phyloP scores from a whole-genome alignment of 768 basidiomycete genomes.

The Cystobasidium ongulense region DNA sequence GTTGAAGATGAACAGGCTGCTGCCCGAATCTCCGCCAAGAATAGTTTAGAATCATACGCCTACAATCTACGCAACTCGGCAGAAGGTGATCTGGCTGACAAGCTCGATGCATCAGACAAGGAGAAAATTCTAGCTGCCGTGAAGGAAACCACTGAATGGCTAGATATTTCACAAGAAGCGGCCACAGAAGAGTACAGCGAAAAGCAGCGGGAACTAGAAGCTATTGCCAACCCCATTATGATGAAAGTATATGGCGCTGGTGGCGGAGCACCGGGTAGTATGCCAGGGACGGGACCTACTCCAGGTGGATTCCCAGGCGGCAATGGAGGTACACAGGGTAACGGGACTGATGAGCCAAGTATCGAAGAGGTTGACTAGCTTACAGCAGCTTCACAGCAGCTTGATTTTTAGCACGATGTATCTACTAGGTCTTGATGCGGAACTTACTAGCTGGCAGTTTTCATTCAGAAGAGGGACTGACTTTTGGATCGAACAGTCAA shows the following conservation, averaged over 20 bases:
- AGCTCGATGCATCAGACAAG: constrained; percentile 81
- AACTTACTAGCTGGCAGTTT: too few relatives aligned
- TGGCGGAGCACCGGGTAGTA: constrained; percentile 63
- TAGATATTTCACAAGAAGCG: constrained; percentile 73
- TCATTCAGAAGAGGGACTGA: too few relatives aligned
- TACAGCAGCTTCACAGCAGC: too few relatives aligned
- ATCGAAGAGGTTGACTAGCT: constrained; percentile 31
- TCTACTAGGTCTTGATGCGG: too few relatives aligned
- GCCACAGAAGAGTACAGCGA: constrained; percentile 89
- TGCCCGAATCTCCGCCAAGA: constrained; percentile 75
- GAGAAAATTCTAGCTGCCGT: constrained; percentile 68
- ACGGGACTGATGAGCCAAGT: constrained; percentile 52
- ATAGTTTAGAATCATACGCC: constrained; percentile 82
- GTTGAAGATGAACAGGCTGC: constrained; percentile 56
- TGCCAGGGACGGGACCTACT: constrained; percentile 57
- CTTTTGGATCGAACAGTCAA: too few relatives aligned
- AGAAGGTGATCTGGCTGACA: constrained; percentile 71
- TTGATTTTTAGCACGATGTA: too few relatives aligned
- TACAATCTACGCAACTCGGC: constrained; percentile 92
- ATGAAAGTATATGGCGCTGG: constrained; percentile 58
- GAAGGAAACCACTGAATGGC: constrained; percentile 74
- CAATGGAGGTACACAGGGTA: constrained; percentile 4
- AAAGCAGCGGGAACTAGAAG: constrained; percentile 87
- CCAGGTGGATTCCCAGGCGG: constrained; percentile 43
- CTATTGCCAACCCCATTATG: constrained; percentile 64